A percentile compares a stretch with the other conserved stretches of the same genome.
Conservation (phyloP, 495 filamentous ascomycete genomes). For the Penicillium manginii region DNA sequence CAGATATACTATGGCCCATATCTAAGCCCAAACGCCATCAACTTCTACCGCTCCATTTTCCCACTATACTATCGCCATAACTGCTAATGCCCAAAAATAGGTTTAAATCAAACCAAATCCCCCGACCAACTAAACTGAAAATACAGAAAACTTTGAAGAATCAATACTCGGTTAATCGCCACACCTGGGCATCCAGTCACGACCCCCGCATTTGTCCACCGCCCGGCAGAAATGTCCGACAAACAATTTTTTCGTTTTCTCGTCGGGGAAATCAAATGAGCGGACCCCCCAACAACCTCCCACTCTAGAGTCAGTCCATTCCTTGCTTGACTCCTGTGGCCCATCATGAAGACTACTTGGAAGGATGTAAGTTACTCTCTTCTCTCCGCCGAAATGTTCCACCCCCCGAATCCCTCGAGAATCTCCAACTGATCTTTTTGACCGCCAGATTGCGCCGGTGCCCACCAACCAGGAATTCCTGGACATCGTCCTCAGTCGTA, state of each 20-base stretch:
- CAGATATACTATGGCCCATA: too few species aligned
- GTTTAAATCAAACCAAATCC: too few species aligned
- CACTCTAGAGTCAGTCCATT: conserved; percentile 29
- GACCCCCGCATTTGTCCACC: conserved; percentile 37
- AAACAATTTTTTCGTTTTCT: conserved; percentile 37
- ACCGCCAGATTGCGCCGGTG: conserved; percentile 77
- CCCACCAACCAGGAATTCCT: conserved; percentile 94
- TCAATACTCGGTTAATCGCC: conserved; percentile 23
- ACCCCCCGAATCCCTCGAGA: conserved; percentile 3
- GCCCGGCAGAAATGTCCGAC: conserved; percentile 40
- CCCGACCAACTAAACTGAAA: too few species aligned
- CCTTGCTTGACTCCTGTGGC: conserved; percentile 36
- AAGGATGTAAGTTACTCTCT: conserved; percentile 55
- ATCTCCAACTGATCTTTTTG: conserved; percentile 31
- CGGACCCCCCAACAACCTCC: conserved; percentile 30
- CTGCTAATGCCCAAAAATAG: too few species aligned
- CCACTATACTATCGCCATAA: too few species aligned
- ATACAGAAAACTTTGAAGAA: neutral
- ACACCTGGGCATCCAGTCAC: conserved; percentile 31
- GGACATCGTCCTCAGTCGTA: conserved; percentile 93
- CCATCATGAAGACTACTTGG: conserved; percentile 73
- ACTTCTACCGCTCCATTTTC: too few species aligned
- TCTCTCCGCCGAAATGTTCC: neutral
- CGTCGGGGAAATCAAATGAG: conserved; percentile 26
- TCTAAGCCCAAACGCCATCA: too few species aligned